Conservation (phyloP, 2,329 filamentous ascomycete genomes). For the Alternaria viburni region DNA sequence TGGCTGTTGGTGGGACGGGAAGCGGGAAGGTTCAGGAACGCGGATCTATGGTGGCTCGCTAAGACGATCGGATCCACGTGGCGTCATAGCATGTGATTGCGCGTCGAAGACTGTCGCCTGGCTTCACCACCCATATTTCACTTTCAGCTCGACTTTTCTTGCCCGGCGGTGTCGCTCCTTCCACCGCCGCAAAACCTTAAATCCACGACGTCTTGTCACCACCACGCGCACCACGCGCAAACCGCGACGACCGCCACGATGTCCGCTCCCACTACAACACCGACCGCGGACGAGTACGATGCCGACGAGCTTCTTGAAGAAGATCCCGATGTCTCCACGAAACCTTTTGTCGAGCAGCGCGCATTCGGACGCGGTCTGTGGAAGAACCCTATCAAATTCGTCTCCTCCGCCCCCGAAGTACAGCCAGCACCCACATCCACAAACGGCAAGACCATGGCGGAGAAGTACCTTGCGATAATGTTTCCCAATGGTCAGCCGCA, state of each 20-base stretch:
- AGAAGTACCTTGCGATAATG: conserved; percentile 72
- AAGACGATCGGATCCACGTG: conserved; percentile 29
- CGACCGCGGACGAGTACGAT: conserved; percentile 10
- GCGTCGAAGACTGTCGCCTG: conserved; percentile 19
- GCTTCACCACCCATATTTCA: conserved; percentile 8
- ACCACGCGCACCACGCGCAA: not conserved
- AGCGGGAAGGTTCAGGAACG: conserved; percentile 21
- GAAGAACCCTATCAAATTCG: conserved; percentile 65
- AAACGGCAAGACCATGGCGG: conserved; percentile 60
- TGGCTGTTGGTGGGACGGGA: conserved; percentile 31
- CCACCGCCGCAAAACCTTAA: conserved; percentile 5
- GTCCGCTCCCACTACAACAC: conserved; percentile 5
- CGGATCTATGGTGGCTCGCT: conserved; percentile 33
- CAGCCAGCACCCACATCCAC: conserved; percentile 38
- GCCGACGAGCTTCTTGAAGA: conserved; percentile 28
- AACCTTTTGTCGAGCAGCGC: conserved; percentile 64
- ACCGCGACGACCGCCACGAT: conserved; percentile 9
- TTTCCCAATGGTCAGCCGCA: conserved; percentile 53
- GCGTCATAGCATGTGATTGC: conserved; percentile 41
- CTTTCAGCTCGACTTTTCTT: not conserved
- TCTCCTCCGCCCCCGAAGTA: conserved; percentile 54
- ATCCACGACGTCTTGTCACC: not conserved
- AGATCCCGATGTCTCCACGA: conserved; percentile 63
- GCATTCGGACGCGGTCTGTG: conserved; percentile 67
- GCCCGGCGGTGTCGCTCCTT: conserved; percentile 13